Conservation (phyloP, 169 alveolate genomes). For the Plasmodium coatneyi region DNA sequence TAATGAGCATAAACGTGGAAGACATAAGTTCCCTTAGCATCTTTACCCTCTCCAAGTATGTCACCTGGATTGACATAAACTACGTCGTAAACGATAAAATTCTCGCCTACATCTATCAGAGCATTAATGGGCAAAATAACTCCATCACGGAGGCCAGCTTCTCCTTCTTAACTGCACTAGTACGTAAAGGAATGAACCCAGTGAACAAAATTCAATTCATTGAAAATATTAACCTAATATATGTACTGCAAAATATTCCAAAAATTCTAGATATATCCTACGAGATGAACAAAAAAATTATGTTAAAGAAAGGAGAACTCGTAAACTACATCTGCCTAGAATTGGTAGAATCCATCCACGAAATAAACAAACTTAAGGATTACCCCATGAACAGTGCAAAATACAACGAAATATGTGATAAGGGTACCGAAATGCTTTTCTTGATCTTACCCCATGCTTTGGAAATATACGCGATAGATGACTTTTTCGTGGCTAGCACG, state of each 20-base stretch:
- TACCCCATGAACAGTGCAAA: conserved; percentile 24
- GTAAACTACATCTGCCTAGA: conserved; percentile 52
- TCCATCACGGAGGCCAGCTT: conserved; percentile 36
- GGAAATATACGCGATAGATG: conserved; percentile 25
- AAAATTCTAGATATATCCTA: conserved; percentile 35
- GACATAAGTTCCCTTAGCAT: conserved; percentile 16
- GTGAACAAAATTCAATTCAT: conserved; percentile 63
- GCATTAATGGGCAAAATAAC: conserved; percentile 11
- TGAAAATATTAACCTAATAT: conserved; percentile 46
- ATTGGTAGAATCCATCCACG: conserved; percentile 46
- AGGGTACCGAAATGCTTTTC: conserved; percentile 26
- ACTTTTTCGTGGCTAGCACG: conserved; percentile 51
- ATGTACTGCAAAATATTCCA: conserved; percentile 12
- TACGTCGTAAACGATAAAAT: conserved; percentile 67
- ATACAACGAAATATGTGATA: conserved; percentile 43
- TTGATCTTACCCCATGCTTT: conserved; percentile 54
- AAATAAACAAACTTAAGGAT: conserved; percentile 46
- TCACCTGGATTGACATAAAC: conserved; percentile 67
- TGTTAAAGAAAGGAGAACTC: conserved; percentile 57
- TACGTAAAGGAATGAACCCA: conserved; percentile 66
- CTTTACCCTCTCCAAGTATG: conserved; percentile 61
- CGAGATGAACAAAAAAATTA: conserved; percentile 48
- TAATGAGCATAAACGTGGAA: conserved; percentile 46
- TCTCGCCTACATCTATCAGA: conserved; percentile 21
- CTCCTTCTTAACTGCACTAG: conserved; percentile 27